Conservation (phyloP, 768 basidiomycete genomes). For the Amanita pallidorosea region DNA sequence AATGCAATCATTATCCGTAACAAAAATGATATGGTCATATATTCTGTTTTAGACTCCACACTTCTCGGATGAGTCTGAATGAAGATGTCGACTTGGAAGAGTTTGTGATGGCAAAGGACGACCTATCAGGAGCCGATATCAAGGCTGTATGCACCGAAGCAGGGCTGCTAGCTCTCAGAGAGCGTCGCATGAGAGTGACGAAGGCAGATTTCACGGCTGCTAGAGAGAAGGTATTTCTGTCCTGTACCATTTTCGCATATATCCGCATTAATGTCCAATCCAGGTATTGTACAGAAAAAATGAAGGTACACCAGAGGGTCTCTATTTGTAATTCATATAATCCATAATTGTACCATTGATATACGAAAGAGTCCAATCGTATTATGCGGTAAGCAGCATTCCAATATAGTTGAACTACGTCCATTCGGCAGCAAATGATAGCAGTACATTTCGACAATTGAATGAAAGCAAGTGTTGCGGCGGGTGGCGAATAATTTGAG, state of each 20-base stretch:
- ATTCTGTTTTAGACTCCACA: constrained; percentile 55
- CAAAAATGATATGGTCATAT: constrained; percentile 5
- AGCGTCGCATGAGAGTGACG: constrained; percentile 89
- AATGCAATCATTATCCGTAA: constrained; percentile 9
- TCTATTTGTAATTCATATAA: constrained; percentile 51
- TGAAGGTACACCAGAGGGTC: constrained; percentile 87
- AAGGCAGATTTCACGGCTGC: constrained; percentile 87
- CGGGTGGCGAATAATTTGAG: background rate
- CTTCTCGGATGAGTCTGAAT: constrained; percentile 84
- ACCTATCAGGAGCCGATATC: constrained; percentile 95
- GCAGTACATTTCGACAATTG: background rate
- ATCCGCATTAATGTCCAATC: constrained; percentile 5
- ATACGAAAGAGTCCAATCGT: background rate
- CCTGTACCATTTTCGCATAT: background rate
- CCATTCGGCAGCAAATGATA: background rate
- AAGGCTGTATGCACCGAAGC: constrained; percentile 99
- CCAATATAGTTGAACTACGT: background rate
- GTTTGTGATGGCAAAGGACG: constrained; percentile 92
- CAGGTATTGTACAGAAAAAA: constrained; percentile 93
- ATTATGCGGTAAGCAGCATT: background rate
- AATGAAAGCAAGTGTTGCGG: background rate
- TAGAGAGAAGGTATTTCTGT: constrained; percentile 71
- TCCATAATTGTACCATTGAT: constrained; percentile 5
- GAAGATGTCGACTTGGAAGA: constrained; percentile 93
- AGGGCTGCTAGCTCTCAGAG: constrained; percentile 88